Evolutionary conservation across 2,329 filamentous ascomycete genomes (phyloP).

Genomic region (Trichoderma koningiopsis): DNA sequence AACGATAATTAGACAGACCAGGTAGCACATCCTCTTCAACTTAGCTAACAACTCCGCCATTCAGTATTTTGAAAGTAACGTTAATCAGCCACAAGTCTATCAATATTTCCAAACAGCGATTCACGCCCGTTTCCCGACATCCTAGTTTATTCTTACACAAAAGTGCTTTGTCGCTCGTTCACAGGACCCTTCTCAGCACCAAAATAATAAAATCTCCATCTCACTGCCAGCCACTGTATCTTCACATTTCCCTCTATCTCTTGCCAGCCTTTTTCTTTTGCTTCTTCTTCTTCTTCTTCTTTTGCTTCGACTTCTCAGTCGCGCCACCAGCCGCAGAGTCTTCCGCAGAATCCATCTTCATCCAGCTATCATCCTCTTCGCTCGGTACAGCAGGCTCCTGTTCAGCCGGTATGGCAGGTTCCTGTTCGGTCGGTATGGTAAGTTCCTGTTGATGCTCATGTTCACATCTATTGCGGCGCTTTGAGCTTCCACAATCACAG

Average conservation of each 20-base stretch:
- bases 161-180: not conserved
- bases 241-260: not conserved
- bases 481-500: not conserved
- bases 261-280: not conserved
- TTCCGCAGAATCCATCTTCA: not conserved
- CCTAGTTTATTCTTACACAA: not conserved
- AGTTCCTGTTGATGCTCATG: not conserved
- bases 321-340: not conserved
- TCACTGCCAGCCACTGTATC: not conserved
- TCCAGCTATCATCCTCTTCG: not conserved
- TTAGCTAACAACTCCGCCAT: not conserved
- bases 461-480: not conserved
- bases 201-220: not conserved
- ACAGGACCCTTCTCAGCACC: not conserved
- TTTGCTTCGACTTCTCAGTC: not conserved
- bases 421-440: not conserved
- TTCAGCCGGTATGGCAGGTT: not conserved
- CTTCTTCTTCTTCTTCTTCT: not conserved
- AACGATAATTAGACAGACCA: not conserved
- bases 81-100: not conserved
- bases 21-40: not conserved
- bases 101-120: not conserved
- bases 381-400: not conserved
- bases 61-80: not conserved
- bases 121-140: not conserved